Conservation (phyloP, 164 flowering plant species). For the Vitis rotundifolia region DNA sequence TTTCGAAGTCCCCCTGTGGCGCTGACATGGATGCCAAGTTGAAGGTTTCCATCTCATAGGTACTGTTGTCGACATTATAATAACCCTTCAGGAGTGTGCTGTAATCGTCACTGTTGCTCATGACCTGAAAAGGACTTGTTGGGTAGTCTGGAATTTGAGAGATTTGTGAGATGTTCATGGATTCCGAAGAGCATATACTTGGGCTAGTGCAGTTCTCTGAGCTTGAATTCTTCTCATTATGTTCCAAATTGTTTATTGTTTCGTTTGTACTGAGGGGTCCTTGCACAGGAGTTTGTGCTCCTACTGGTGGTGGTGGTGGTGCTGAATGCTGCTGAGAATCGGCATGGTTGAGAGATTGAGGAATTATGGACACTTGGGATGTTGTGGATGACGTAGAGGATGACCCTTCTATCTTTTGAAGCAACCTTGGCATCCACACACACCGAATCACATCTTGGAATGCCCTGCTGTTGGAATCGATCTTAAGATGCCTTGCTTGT, state of each 20-base stretch:
- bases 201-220: constrained; percentile 21
- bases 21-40: constrained; percentile 27
- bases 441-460: constrained; percentile 48
- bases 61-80: constrained; percentile 17
- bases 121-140: constrained; percentile 21
- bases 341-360: constrained; percentile 10
- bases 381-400: constrained; percentile 19
- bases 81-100: constrained; percentile 12
- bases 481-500: constrained; percentile 67
- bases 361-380: constrained; percentile 14
- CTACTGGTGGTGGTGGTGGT: constrained; percentile 9
- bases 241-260: neutral
- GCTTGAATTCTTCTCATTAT: constrained; percentile 21
- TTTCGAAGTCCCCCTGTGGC: constrained; percentile 2
- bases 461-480: constrained; percentile 53
- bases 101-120: constrained; percentile 6
- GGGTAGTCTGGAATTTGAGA: constrained; percentile 33
- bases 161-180: constrained; percentile 24
- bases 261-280: neutral
- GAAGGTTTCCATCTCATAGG: constrained; percentile 34
- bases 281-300: constrained; percentile 4
- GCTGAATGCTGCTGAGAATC: constrained; percentile 6
- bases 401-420: constrained; percentile 49
- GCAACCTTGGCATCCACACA: constrained; percentile 69
- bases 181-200: constrained; percentile 23